Conservation (phyloP, 208 protist species). For the Crithidia brevicula region DNA sequence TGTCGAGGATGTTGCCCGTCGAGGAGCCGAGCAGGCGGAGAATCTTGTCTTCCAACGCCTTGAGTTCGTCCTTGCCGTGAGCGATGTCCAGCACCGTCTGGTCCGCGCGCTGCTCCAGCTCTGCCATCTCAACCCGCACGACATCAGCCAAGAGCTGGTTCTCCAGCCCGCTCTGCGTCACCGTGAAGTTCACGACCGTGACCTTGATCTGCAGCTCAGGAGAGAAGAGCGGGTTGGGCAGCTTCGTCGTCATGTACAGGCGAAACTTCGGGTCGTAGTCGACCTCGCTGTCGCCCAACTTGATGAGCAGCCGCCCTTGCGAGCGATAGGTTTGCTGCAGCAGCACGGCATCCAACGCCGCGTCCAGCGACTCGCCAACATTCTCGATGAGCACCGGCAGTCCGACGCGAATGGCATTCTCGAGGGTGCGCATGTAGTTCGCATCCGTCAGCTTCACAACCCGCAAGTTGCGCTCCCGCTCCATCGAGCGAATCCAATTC, state of each 20-base stretch:
- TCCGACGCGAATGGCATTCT: conserved; percentile 95
- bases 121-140: conserved; percentile 91
- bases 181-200: conserved; percentile 96
- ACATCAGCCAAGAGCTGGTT: conserved; percentile 95
- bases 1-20: conserved; percentile 96
- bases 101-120: conserved; percentile 91
- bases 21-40: conserved; percentile 91
- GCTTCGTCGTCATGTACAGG: conserved; percentile 96
- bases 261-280: conserved; percentile 95
- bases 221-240: conserved; percentile 95
- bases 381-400: conserved; percentile 97
- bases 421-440: conserved; percentile 93
- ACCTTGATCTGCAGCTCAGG: conserved; percentile 96
- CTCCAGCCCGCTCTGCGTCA: conserved; percentile 91
- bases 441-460: conserved; percentile 93
- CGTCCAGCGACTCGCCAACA: conserved; percentile 96
- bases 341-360: conserved; percentile 96
- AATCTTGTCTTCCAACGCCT: conserved; percentile 95
- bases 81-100: conserved; percentile 95
- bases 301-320: conserved; percentile 90
- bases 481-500: conserved; percentile 96
- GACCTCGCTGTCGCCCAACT: conserved; percentile 94
- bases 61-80: conserved; percentile 94
- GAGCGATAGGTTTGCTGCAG: conserved; percentile 94
- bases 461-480: conserved; percentile 91